Base-by-base conservation (phyloP, 2,329 filamentous ascomycete genomes). In the Colletotrichum nymphaeae region DNA sequence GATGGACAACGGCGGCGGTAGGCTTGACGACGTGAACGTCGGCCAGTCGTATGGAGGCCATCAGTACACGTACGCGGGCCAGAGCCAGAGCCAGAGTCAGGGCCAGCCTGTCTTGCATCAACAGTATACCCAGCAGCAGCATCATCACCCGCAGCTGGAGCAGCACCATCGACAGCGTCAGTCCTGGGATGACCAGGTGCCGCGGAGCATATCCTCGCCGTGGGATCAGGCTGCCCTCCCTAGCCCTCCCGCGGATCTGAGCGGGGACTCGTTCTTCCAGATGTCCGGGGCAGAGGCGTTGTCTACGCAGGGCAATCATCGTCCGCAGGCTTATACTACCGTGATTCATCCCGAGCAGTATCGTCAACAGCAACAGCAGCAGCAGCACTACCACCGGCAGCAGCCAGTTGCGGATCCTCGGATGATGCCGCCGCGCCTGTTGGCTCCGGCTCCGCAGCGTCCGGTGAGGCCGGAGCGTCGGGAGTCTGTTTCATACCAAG, bases 201-300 rank as follows among this genome's bases (percentile, higher is more conserved):
- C 12, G 32, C 28, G 46, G 63, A 6, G 37, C 35, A 19, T 22
- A 4, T 19, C n/a, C 11, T 3, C 16, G 30, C 9, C 28, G 28
- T 19, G 49, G 46, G 26, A 49, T 22, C 35, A 64, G 5, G 22
- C 28, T 52, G 53, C 62, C 28, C 62, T 60, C 11, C 46, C 68
- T 9, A 67, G 32, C 26, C 58, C 65, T 19, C 52, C 65, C 19
- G 65, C 57, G n/a, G 65, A 69, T n/a, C 28, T 42, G 19, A 35
- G 24, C n/a, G 22, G 14, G 14, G 22, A 16, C 24, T 55, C 49
- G 5, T 63, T 52, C 52, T 35, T 59, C 12, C 22, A 30, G 11
- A 37, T 57, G 56, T 37, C 30, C 6, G 4, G 53, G 42, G 26
- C 24, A 24, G 32, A 37, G 60, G 19, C 28, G 19, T 30, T 30